Percentiles rank a stretch among this genome's conserved stretches.
phyloP scores from a whole-genome alignment of 176 grass and related monocot species.

The Zoysia japonica region DNA sequence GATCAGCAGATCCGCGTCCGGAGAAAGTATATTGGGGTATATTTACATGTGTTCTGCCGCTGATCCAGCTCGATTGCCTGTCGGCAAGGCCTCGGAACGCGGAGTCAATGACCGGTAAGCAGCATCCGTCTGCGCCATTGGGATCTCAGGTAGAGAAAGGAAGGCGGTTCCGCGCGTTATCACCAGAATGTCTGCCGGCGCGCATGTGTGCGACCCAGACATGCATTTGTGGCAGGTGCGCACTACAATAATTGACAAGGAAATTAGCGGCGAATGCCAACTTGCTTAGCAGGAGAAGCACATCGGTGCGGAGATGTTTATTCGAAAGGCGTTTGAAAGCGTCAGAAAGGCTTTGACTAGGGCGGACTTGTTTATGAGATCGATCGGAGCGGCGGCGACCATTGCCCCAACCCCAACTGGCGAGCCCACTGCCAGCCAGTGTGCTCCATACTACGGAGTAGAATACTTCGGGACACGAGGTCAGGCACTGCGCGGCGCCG shows the following conservation, averaged over 20 bases:
- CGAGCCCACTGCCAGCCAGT: background rate
- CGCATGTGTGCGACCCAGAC: background rate
- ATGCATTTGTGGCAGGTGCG: constrained; percentile 10
- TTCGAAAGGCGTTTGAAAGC: constrained; percentile 32
- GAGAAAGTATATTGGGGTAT: background rate
- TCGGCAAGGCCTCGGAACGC: background rate
- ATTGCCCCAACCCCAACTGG: constrained; percentile 2
- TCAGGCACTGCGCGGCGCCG: constrained; percentile 7
- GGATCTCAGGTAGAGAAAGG: background rate
- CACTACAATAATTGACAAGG: constrained; percentile 25
- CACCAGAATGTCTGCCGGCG: constrained; percentile 5
- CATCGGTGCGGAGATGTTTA: background rate
- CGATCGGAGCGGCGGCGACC: background rate
- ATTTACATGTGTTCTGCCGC: background rate
- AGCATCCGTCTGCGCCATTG: background rate
- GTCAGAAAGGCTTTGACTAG: constrained; percentile 36
- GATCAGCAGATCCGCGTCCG: too few relatives aligned
- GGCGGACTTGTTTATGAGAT: constrained; percentile 27
- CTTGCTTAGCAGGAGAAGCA: background rate
- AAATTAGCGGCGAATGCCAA: background rate
- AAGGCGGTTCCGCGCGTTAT: background rate
- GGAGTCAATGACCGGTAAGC: background rate
- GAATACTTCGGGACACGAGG: background rate
- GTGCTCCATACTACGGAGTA: too few relatives aligned
- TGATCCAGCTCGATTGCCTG: background rate